Evolutionary conservation across 1,284 basidiomycete species (phyloP).

Genomic region (Trichosporon coremiiforme): DNA sequence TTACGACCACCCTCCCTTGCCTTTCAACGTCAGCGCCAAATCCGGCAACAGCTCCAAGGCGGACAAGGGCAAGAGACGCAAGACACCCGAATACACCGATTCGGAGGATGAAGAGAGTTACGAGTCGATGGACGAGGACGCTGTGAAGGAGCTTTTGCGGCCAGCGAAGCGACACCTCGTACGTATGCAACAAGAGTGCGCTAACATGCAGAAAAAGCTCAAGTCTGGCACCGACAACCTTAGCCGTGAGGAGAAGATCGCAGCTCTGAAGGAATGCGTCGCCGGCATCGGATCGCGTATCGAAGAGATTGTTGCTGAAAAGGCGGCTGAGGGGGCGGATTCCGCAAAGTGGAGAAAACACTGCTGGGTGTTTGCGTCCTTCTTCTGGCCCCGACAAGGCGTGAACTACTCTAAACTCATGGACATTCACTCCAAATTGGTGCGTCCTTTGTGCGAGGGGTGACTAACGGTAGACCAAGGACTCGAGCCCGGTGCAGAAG

Average conservation of each 20-base stretch:
- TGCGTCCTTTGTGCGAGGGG: slow-evolving; percentile 53
- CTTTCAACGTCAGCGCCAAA: slow-evolving; percentile 5
- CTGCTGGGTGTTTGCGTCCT: slow-evolving; percentile 93
- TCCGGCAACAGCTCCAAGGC: slow-evolving; percentile 33
- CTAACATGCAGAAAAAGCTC: slow-evolving; percentile 73
- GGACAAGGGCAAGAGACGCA: slow-evolving; percentile 76
- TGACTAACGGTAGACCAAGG: slow-evolving; percentile 31
- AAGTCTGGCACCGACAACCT: slow-evolving; percentile 90
- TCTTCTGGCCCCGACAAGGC: slow-evolving; percentile 93
- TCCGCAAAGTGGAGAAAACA: slow-evolving; percentile 86
- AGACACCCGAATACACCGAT: slow-evolving; percentile 88
- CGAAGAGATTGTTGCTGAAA: slow-evolving; percentile 75
- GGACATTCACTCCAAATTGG: slow-evolving; percentile 91
- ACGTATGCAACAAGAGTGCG: slow-evolving; percentile 45
- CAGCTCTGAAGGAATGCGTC: slow-evolving; percentile 91
- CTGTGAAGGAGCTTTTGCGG: slow-evolving; percentile 92
- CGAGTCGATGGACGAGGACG: slow-evolving; percentile 92
- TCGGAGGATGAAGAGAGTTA: slow-evolving; percentile 74
- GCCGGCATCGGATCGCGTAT: slow-evolving; percentile 92
- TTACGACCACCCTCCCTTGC: slow-evolving; percentile 43
- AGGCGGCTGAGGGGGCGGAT: slow-evolving; percentile 74
- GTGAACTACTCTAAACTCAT: slow-evolving; percentile 87
- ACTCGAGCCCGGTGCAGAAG: slow-evolving; percentile 33
- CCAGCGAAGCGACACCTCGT: slow-evolving; percentile 97
- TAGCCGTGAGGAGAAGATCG: slow-evolving; percentile 90